Percentiles rank a stretch among this genome's conserved stretches.
These are phyloP conservation scores for Aureobasidium lini DNA, from an alignment of 2,329 filamentous ascomycete species.

Conservation along the genomic window DNA sequence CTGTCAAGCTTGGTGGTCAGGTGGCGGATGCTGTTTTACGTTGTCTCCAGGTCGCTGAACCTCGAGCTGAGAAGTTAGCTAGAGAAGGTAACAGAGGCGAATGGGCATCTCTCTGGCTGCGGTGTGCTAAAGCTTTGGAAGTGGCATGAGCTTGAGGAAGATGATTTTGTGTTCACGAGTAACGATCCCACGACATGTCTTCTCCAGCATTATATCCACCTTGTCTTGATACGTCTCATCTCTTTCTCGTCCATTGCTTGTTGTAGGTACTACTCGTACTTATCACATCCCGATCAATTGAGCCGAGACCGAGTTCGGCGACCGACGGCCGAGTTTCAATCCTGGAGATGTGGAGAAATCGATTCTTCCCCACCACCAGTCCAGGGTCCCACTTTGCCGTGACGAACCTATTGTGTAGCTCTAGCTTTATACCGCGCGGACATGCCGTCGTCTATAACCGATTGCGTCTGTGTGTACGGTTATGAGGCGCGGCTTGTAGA, in stretches of 20 bases:
- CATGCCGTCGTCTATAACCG: slow-evolving; percentile 4
- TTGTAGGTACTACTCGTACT: too few relatives aligned
- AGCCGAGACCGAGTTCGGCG: background rate
- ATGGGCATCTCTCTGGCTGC: slow-evolving; percentile 11
- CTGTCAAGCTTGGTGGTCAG: slow-evolving; percentile 37
- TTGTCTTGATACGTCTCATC: background rate
- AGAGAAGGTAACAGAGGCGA: slow-evolving; percentile 6
- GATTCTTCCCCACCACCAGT: slow-evolving; percentile 4
- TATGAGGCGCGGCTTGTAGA: background rate
- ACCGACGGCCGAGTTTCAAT: background rate
- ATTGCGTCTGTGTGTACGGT: background rate
- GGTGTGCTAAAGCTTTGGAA: background rate
- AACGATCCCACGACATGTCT: background rate
- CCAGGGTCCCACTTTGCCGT: slow-evolving; percentile 11
- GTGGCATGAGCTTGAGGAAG: background rate
- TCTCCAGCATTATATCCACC: background rate
- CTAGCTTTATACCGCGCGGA: slow-evolving; percentile 3
- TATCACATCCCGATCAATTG: background rate
- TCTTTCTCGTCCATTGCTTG: background rate
- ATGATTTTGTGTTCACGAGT: background rate
- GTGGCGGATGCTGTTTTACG: slow-evolving; percentile 44
- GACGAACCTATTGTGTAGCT: background rate
- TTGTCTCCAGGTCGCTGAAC: slow-evolving; percentile 52
- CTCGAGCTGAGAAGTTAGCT: slow-evolving; percentile 33
- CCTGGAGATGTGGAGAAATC: slow-evolving; percentile 12